A percentile compares a stretch with the other conserved stretches of the same genome.
These are phyloP conservation scores for Cucurbita pepo DNA, from an alignment of 306 rosid species.

Conservation along the genomic window DNA sequence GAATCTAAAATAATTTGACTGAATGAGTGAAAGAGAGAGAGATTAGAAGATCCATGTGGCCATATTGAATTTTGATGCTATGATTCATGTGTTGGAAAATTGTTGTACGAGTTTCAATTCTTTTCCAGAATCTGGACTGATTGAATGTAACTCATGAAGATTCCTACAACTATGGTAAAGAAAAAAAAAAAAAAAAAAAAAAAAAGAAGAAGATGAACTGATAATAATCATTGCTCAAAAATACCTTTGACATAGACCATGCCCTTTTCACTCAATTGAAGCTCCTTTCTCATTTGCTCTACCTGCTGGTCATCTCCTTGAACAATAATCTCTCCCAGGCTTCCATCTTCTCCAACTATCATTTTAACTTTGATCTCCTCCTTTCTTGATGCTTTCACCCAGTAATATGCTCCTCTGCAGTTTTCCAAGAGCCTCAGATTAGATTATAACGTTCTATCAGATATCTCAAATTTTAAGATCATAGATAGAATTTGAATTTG, in stretches of 20 bases:
- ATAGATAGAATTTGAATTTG: not conserved
- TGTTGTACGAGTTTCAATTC: not conserved
- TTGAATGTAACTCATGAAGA: not conserved
- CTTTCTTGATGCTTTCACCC: constrained; percentile 67
- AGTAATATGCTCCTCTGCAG: constrained; percentile 65
- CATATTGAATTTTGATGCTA: not conserved
- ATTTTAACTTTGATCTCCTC: constrained; percentile 74
- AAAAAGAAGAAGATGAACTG: not conserved
- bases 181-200: no score
- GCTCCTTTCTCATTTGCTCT: constrained; percentile 68
- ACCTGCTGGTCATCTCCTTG: constrained; percentile 90
- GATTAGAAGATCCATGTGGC: not conserved
- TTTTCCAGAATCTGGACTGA: not conserved
- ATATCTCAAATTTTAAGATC: no score
- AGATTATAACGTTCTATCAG: no score
- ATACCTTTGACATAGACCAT: constrained; percentile 74
- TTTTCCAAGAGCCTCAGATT: not conserved
- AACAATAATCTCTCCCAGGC: constrained; percentile 41
- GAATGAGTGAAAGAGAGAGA: not conserved
- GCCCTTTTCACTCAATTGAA: constrained; percentile 57
- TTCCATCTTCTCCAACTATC: constrained; percentile 38
- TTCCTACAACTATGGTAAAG: not conserved
- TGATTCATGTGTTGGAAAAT: not conserved
- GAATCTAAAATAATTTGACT: not conserved
- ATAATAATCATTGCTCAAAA: constrained; percentile 21